Conservation (phyloP, 148 eudicot genomes). For the Drosera capensis region DNA sequence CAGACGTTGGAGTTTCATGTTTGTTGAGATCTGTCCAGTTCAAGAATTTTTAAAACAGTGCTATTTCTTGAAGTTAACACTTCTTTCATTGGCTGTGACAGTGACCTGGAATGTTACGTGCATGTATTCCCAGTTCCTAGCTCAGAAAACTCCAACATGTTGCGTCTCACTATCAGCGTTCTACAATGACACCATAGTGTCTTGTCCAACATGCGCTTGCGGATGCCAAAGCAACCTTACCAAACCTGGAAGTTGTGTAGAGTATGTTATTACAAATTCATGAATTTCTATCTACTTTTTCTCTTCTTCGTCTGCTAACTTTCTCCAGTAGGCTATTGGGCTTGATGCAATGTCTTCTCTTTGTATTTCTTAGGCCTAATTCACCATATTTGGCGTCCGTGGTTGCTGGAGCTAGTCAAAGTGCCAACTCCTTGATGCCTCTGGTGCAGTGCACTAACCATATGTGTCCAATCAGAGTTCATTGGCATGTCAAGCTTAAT, state of each 20-base stretch:
- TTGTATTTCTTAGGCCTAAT: not conserved
- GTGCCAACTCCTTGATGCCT: slow-evolving; percentile 16
- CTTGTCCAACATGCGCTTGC: slow-evolving; percentile 40
- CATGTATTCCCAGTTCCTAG: slow-evolving; percentile 36
- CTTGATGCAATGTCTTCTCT: not conserved
- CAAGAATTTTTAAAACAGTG: not conserved
- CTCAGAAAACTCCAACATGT: slow-evolving; percentile 31
- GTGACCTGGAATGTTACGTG: slow-evolving; percentile 45
- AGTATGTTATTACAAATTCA: slow-evolving; percentile 12
- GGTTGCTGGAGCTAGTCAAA: slow-evolving; percentile 15
- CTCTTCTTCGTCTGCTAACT: not conserved
- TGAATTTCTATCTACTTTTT: not conserved
- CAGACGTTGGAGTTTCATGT: no score
- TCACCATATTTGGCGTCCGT: slow-evolving; percentile 28
- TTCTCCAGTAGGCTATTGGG: not conserved
- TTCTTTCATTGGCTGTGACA: slow-evolving; percentile 6
- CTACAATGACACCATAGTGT: slow-evolving; percentile 31
- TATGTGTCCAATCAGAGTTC: slow-evolving; percentile 48
- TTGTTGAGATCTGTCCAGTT: not conserved
- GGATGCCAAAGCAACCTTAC: slow-evolving; percentile 29
- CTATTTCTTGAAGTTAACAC: no score
- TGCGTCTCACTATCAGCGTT: slow-evolving; percentile 46
- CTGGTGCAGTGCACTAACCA: slow-evolving; percentile 40
- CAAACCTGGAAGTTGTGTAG: slow-evolving; percentile 35
- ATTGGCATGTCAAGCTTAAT: slow-evolving; percentile 37